phyloP scores from a whole-genome alignment of 2,329 filamentous ascomycete genomes.

The Allantophomopsis cytisporea region DNA sequence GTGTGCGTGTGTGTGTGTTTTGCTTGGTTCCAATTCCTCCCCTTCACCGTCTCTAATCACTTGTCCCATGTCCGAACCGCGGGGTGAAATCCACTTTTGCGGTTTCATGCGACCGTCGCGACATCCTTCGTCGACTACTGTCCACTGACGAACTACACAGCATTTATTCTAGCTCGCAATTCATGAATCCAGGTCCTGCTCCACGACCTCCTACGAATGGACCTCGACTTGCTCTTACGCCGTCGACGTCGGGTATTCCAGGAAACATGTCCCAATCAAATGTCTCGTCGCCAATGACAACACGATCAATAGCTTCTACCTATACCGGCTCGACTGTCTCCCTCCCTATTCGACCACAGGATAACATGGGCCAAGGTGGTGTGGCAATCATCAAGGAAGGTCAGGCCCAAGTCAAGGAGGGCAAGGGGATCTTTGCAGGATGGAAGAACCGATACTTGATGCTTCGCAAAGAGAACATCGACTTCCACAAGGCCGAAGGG shows the following conservation, averaged over 20 bases:
- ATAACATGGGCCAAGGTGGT: constrained; percentile 46
- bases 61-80: too few relatives aligned
- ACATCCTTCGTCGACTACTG: too few relatives aligned
- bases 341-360: constrained; percentile 49
- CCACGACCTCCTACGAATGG: constrained; percentile 78
- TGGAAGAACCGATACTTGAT: constrained; percentile 92
- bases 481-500: constrained; percentile 86
- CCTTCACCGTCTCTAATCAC: too few relatives aligned
- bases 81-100: too few relatives aligned
- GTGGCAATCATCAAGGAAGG: constrained; percentile 69
- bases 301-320: constrained; percentile 49
- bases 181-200: constrained; percentile 95
- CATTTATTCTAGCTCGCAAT: constrained; percentile 49
- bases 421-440: constrained; percentile 66
- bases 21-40: too few relatives aligned
- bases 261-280: constrained; percentile 71
- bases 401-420: constrained; percentile 81
- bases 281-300: constrained; percentile 50
- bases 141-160: constrained; percentile 18
- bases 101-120: too few relatives aligned
- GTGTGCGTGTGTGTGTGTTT: too few relatives aligned
- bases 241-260: constrained; percentile 54
- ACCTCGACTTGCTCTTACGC: constrained; percentile 69
- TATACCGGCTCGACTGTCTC: constrained; percentile 62
- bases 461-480: constrained; percentile 80